A percentile compares a stretch with the other conserved stretches of the same genome.
phyloP scores from a whole-genome alignment of 345 rosid genomes.

The Boechera stricta region DNA sequence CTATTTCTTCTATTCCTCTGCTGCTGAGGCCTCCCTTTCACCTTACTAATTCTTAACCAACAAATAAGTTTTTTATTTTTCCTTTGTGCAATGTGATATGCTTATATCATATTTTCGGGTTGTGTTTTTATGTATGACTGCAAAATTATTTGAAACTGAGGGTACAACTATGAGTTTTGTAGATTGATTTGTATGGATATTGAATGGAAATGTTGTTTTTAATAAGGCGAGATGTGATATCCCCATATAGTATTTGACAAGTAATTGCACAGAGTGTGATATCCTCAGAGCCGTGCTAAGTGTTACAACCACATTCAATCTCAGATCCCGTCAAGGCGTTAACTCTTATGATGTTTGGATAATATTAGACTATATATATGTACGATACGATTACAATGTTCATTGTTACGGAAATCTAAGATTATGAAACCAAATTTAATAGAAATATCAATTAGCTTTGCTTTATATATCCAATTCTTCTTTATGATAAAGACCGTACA shows the following conservation, averaged over 20 bases:
- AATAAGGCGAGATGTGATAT: not conserved
- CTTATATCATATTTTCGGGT: slow-evolving; percentile 24
- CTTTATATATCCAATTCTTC: too few relatives aligned
- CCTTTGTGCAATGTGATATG: slow-evolving; percentile 21
- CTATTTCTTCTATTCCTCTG: slow-evolving; percentile 72
- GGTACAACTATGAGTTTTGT: slow-evolving; percentile 31
- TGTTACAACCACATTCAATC: too few relatives aligned
- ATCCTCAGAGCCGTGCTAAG: too few relatives aligned
- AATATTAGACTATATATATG: too few relatives aligned
- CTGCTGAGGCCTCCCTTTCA: slow-evolving; percentile 51
- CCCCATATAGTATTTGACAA: not conserved
- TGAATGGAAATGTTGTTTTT: slow-evolving; percentile 14
- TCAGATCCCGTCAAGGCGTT: too few relatives aligned
- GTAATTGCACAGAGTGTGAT: too few relatives aligned
- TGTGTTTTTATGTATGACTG: slow-evolving; percentile 2
- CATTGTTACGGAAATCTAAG: too few relatives aligned
- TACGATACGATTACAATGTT: too few relatives aligned
- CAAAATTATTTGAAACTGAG: slow-evolving; percentile 19
- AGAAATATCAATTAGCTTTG: too few relatives aligned
- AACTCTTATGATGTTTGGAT: too few relatives aligned
- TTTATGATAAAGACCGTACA: not conserved
- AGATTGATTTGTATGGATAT: slow-evolving; percentile 20
- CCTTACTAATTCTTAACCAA: slow-evolving; percentile 36
- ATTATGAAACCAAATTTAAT: too few relatives aligned
- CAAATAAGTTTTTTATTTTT: not conserved